A percentile compares a stretch with the other conserved stretches of the same genome.
These are phyloP conservation scores for Schizochytrium sp. DNA, from an alignment of 108 stramenopile species.

Conservation along the genomic window DNA sequence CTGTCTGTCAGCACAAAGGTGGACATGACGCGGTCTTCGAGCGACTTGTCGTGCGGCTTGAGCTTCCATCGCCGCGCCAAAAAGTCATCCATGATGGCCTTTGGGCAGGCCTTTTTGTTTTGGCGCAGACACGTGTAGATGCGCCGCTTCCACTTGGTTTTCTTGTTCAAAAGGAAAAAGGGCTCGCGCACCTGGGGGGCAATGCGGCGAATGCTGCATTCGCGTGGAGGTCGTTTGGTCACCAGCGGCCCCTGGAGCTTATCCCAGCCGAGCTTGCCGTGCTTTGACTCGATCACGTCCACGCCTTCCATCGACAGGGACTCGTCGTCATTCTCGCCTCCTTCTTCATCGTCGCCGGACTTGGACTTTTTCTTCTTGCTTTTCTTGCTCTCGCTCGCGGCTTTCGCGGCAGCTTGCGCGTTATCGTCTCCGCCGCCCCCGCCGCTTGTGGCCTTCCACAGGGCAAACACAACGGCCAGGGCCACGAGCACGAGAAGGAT, in stretches of 20 bases:
- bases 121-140: constrained; percentile 4
- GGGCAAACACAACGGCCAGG: too few relatives aligned
- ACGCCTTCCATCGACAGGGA: constrained; percentile 1
- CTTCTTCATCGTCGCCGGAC: neutral
- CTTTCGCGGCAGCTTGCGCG: neutral
- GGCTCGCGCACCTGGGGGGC: neutral
- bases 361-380: neutral
- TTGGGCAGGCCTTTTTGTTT: neutral
- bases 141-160: neutral
- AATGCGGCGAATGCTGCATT: neutral
- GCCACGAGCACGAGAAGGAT: too few relatives aligned
- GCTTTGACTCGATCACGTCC: neutral
- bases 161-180: neutral
- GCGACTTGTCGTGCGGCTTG: neutral
- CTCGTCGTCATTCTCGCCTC: neutral
- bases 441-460: too few relatives aligned
- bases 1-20: constrained; percentile 11
- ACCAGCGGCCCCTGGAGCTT: constrained; percentile 1
- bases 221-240: neutral
- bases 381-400: neutral
- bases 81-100: neutral
- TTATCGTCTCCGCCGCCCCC: neutral
- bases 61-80: neutral
- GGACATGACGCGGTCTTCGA: neutral
- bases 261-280: neutral